A percentile compares a stretch with the other conserved stretches of the same genome.
phyloP scores from a whole-genome alignment of 1,139 yeast genomes.

The Geotrichum phurueaensis region DNA sequence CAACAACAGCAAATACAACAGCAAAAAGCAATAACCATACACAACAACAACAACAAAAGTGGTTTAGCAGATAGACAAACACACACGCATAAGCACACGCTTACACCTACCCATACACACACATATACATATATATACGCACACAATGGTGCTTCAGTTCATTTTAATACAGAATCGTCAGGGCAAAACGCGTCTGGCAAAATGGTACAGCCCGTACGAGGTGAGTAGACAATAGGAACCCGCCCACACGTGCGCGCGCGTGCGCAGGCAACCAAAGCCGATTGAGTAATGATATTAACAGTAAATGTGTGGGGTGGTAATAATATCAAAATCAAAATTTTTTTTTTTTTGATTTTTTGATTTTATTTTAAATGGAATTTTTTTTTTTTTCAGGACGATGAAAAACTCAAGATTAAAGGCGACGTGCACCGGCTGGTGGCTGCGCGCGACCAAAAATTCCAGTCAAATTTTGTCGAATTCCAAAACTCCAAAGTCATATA shows the following conservation, averaged over 20 bases:
- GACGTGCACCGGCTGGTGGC: slow-evolving; percentile 81
- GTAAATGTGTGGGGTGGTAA: no score
- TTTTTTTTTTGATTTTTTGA: slow-evolving; percentile 23
- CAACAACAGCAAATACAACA: no score
- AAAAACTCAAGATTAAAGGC: slow-evolving; percentile 46
- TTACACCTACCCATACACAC: not conserved
- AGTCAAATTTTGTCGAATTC: slow-evolving; percentile 46
- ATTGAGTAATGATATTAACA: no score
- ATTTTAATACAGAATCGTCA: slow-evolving; percentile 80
- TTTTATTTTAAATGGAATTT: slow-evolving; percentile 21
- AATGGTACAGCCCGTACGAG: slow-evolving; percentile 56
- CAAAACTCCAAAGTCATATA: slow-evolving; percentile 69
- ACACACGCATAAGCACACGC: not conserved
- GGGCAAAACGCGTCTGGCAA: slow-evolving; percentile 83
- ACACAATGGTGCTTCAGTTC: slow-evolving; percentile 65
- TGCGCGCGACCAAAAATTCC: slow-evolving; percentile 76
- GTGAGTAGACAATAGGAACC: slow-evolving; percentile 24
- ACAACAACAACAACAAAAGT: no score
- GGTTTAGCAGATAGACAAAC: not conserved
- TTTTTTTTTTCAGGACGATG: slow-evolving; percentile 41
- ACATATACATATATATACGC: not conserved
- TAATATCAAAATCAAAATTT: not conserved
- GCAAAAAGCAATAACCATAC: no score
- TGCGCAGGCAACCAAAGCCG: no score
- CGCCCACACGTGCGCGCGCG: not conserved